phyloP scores from a whole-genome alignment of 1,139 yeast genomes.

The Geotrichum aggregatum region DNA sequence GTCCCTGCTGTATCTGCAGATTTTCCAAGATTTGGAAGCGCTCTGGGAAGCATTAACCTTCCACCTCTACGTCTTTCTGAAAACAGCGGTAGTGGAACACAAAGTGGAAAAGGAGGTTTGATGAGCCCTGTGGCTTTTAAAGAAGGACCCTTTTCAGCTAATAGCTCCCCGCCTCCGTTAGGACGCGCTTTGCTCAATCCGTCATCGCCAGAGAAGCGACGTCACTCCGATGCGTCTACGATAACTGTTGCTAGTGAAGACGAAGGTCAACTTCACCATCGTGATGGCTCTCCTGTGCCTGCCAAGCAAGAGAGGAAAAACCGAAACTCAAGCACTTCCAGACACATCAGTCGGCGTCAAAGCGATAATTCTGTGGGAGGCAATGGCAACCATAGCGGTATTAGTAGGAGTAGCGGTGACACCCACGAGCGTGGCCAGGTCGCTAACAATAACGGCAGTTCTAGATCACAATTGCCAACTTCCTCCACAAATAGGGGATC shows the following conservation, averaged over 20 bases:
- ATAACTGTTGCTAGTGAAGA: conserved; percentile 34
- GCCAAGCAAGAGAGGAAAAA: neutral
- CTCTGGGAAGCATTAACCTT: neutral
- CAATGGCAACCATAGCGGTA: too few species aligned
- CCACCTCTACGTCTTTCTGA: neutral
- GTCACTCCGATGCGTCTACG: conserved; percentile 38
- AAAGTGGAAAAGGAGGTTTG: neutral
- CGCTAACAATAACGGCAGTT: too few species aligned
- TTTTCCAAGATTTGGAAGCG: neutral
- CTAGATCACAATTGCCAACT: too few species aligned
- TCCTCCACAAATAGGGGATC: conserved; percentile 11
- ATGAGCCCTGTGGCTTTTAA: conserved; percentile 11
- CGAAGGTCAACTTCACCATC: conserved; percentile 16
- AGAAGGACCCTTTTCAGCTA: conserved; percentile 3
- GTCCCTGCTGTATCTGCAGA: neutral
- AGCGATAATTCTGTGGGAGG: too few species aligned
- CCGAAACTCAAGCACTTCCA: neutral
- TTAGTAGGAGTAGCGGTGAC: too few species aligned
- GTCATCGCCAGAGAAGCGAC: conserved; percentile 22
- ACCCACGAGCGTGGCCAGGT: too few species aligned
- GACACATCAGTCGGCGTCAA: neutral
- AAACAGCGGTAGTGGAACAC: neutral
- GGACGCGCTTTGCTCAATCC: neutral
- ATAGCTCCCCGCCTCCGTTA: neutral
- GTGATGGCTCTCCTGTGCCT: neutral